These are phyloP conservation scores for Coelastrella sp. DNA, from an alignment of 139 green algal genomes.

Conservation along the genomic window DNA sequence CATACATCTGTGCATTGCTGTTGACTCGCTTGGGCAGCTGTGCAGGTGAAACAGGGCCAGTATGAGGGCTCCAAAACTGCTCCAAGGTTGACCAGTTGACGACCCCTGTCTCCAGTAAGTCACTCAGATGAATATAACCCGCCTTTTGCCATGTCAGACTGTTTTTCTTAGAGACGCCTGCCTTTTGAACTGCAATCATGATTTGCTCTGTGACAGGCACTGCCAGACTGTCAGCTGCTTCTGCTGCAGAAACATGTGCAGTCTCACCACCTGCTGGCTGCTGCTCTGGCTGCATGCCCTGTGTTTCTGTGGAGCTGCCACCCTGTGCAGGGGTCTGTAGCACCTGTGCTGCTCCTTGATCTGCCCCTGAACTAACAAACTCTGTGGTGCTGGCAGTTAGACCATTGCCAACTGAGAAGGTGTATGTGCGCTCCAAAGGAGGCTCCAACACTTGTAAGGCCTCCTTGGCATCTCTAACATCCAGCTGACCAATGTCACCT, in stretches of 20 bases:
- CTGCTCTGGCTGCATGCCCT: not conserved
- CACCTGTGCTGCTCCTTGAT: not conserved
- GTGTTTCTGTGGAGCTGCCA: not conserved
- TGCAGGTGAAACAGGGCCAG: not conserved
- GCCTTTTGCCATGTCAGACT: not conserved
- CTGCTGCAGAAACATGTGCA: too few relatives aligned
- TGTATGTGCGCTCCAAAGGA: conserved; percentile 32
- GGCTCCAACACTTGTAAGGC: conserved; percentile 43
- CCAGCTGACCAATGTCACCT: not conserved
- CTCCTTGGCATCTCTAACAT: not conserved
- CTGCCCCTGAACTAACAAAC: not conserved
- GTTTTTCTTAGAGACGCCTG: not conserved
- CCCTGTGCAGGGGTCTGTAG: not conserved
- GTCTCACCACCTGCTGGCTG: not conserved
- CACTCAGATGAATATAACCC: not conserved
- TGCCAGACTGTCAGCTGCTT: not conserved
- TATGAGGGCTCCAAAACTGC: not conserved
- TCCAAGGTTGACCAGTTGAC: not conserved
- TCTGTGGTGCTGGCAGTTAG: conserved; percentile 20
- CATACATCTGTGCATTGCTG: not conserved
- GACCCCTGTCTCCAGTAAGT: not conserved
- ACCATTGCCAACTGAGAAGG: conserved; percentile 31
- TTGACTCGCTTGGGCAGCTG: not conserved
- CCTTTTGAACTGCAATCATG: not conserved
- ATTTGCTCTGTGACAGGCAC: conserved; percentile 17